These are phyloP conservation scores for Corylus americana DNA, from an alignment of 306 rosid genomes.

Conservation along the genomic window DNA sequence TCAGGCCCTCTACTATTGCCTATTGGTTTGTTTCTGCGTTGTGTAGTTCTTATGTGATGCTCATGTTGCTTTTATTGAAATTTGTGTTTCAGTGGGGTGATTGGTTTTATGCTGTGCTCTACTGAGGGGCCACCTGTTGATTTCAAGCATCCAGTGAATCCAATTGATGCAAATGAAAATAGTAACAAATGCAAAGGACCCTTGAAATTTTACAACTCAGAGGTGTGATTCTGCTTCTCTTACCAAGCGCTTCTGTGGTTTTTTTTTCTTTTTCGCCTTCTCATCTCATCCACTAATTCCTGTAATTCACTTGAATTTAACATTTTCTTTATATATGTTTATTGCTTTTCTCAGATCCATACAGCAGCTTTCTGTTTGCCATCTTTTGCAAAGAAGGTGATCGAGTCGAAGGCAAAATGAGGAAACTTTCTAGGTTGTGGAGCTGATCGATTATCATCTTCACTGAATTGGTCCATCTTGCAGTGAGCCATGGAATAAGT, in stretches of 20 bases:
- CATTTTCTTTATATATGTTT: slow-evolving; percentile 7
- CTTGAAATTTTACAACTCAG: slow-evolving; percentile 86
- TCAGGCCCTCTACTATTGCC: background rate
- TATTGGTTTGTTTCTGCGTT: background rate
- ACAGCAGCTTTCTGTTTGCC: slow-evolving; percentile 96
- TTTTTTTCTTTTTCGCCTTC: background rate
- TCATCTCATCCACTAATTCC: background rate
- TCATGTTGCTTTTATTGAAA: slow-evolving; percentile 22
- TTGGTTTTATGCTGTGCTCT: slow-evolving; percentile 99
- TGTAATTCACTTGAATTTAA: background rate
- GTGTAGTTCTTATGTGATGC: slow-evolving; percentile 5
- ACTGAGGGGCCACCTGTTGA: slow-evolving; percentile 91
- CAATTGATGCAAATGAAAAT: slow-evolving; percentile 52
- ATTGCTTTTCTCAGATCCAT: slow-evolving; percentile 62
- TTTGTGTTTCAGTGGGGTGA: slow-evolving; percentile 79
- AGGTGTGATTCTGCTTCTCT: slow-evolving; percentile 50
- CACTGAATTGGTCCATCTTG: slow-evolving; percentile 30
- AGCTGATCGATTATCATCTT: slow-evolving; percentile 13
- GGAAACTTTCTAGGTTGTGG: slow-evolving; percentile 25
- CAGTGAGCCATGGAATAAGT: slow-evolving; percentile 49
- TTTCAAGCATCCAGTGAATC: slow-evolving; percentile 91
- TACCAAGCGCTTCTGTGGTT: background rate
- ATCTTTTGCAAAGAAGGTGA: slow-evolving; percentile 86
- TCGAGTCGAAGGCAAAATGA: slow-evolving; percentile 58
- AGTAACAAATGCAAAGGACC: slow-evolving; percentile 45